phyloP scores from a whole-genome alignment of 495 filamentous ascomycete genomes.

The Neurospora sp. region DNA sequence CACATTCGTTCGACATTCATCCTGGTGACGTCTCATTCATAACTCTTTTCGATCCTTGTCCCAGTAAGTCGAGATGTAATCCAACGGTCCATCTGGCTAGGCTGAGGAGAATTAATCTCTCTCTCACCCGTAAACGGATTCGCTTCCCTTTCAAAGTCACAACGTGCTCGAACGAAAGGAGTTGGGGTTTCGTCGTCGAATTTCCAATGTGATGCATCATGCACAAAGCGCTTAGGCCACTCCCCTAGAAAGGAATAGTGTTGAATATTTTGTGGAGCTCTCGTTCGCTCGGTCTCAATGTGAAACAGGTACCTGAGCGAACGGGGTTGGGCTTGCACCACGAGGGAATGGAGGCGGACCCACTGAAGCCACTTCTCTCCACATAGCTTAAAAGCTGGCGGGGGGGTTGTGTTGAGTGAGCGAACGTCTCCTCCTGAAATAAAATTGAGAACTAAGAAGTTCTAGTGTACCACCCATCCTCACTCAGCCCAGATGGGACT shows the following conservation, averaged over 20 bases:
- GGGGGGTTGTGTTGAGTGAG: neutral
- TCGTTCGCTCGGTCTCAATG: neutral
- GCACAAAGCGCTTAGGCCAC: neutral
- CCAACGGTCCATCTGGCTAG: neutral
- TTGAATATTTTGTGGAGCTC: neutral
- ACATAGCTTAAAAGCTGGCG: neutral
- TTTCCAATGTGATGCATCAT: neutral
- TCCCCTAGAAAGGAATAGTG: neutral
- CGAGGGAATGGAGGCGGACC: neutral
- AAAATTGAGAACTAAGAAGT: neutral
- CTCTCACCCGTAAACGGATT: neutral
- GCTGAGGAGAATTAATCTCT: neutral
- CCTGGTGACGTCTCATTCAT: neutral
- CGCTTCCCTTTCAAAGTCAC: neutral
- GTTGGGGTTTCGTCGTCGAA: neutral
- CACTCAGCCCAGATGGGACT: neutral
- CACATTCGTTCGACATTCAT: neutral
- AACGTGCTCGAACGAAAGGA: neutral
- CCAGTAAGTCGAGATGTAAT: neutral
- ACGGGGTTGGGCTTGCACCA: neutral
- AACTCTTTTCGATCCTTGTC: neutral
- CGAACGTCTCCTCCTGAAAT: neutral
- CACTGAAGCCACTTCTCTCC: neutral
- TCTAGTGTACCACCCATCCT: neutral
- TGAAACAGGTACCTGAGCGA: neutral